phyloP scores from a whole-genome alignment of 208 protist genomes.

The Blastocrithidia nonstop region DNA sequence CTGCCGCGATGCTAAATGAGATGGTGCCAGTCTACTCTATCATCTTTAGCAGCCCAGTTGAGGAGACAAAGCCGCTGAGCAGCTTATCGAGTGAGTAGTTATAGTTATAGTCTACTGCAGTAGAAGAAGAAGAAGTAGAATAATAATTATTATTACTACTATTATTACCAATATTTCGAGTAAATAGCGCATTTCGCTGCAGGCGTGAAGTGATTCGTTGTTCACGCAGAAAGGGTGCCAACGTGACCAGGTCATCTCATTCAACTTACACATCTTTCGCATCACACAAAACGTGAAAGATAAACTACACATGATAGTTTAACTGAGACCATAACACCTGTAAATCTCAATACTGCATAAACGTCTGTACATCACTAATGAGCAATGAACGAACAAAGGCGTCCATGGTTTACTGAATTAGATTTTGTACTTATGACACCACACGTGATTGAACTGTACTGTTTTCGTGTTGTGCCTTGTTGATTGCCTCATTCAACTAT shows the following conservation, averaged over 20 bases:
- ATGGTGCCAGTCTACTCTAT: conserved; percentile 59
- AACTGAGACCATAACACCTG: conserved; percentile 67
- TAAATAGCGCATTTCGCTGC: conserved; percentile 26
- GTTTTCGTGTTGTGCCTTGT: no score
- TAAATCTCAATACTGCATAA: conserved; percentile 55
- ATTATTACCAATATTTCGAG: conserved; percentile 14
- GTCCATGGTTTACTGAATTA: conserved; percentile 6
- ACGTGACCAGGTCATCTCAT: conserved; percentile 30
- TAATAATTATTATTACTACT: no score
- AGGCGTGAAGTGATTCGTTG: conserved; percentile 28
- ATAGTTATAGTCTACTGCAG: conserved; percentile 16
- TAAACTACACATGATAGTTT: conserved; percentile 63
- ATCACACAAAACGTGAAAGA: conserved; percentile 65
- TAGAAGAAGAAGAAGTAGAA: no score
- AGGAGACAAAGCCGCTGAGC: conserved; percentile 34
- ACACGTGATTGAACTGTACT: no score
- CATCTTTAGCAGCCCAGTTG: conserved; percentile 42
- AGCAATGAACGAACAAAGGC: conserved; percentile 21
- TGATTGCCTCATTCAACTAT: no score
- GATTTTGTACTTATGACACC: no score
- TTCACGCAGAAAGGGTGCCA: conserved; percentile 44
- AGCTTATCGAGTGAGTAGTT: conserved; percentile 11
- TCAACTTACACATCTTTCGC: conserved; percentile 37
- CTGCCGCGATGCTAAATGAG: conserved; percentile 65
- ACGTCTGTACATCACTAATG: conserved; percentile 23